Conservation (phyloP, 1,284 basidiomycete genomes). For the Melampsora larici-populina region DNA sequence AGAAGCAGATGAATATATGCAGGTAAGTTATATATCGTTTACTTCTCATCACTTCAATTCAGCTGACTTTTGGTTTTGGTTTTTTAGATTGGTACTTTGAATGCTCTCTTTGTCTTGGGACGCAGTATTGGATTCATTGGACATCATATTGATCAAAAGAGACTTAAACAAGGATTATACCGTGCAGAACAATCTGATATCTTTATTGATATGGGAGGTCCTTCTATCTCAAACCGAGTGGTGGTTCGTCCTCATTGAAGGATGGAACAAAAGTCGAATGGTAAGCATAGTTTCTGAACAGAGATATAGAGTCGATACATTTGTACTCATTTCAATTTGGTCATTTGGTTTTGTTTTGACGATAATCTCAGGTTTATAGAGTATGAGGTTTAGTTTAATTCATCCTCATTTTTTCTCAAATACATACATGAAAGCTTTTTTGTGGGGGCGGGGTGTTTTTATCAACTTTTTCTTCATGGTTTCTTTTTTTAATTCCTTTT, state of each 20-base stretch:
- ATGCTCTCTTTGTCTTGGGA: conserved; percentile 94
- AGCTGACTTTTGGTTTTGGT: conserved; percentile 3
- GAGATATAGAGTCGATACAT: too few species aligned
- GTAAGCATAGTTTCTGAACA: too few species aligned
- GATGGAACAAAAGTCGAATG: too few species aligned
- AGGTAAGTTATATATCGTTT: conserved; percentile 56
- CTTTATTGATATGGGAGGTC: conserved; percentile 38
- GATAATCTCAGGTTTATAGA: too few species aligned
- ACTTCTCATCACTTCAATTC: neutral
- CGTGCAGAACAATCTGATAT: conserved; percentile 40
- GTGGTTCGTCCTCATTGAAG: conserved; percentile 30
- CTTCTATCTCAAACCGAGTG: conserved; percentile 34
- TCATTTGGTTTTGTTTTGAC: too few species aligned
- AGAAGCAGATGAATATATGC: conserved; percentile 96
- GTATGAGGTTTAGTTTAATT: too few species aligned
- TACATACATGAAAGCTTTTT: too few species aligned
- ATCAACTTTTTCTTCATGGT: too few species aligned
- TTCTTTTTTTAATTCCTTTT: too few species aligned
- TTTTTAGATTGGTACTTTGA: conserved; percentile 74
- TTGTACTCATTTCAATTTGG: too few species aligned
- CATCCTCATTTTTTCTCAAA: too few species aligned
- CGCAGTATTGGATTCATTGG: conserved; percentile 97
- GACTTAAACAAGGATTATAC: conserved; percentile 65
- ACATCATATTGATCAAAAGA: conserved; percentile 91
- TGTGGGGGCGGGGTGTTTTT: too few species aligned